Evolutionary conservation across 2,329 filamentous ascomycete species (phyloP), one percentile per base, ranked within the genome.

Genomic region (Penicillium sp.): DNA sequence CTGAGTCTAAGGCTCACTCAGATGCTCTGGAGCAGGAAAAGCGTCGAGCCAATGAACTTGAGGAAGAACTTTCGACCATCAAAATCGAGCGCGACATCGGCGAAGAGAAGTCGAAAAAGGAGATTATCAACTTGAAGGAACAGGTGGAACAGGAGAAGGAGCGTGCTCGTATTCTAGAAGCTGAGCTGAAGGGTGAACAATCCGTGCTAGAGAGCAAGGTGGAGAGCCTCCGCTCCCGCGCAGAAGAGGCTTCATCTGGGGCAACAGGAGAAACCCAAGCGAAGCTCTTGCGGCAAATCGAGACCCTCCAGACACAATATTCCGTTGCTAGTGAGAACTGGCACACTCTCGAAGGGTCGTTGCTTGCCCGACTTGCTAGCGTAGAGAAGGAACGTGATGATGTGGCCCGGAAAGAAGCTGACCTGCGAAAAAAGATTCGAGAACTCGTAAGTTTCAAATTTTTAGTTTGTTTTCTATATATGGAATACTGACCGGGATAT

Each of bases 221-320:
- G 51, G 94, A 99, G 74, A 85, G 89, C 8, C 87, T 97, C 76
- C 88, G 94, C 51, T 84, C 87, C 16, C 85, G 89, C 28, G 91
- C 91, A 1, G 94, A 99, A 75, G 94, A 99, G 72, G 91, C 87
- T 0, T 92, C 92, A 1, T 93, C 92, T 2, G 89, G 90, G 14
- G 86, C 86, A 13, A 86, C 87, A 5, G 90, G 92, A 13, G 91
- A 96, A 68, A 86, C 89, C 0, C 92, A 96, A 66, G 90, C 90
- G 39, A 97, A 97, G 72, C 80, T 97, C 36, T 80, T 97, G 39
- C 87, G 94, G 36, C 95, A 99, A 74, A 89, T 99, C 50, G 94
- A 99, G 77, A 97, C 91, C 0, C 77, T 99, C 33, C 94, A 99
- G 73, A 94, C 90, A 6, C 95, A 99, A 71, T 96, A 99, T 74